A percentile compares a stretch with the other conserved stretches of the same genome.
These are phyloP conservation scores for Syncephalis fuscata DNA, from an alignment of 371 early-diverging fungal species.

Conservation along the genomic window DNA sequence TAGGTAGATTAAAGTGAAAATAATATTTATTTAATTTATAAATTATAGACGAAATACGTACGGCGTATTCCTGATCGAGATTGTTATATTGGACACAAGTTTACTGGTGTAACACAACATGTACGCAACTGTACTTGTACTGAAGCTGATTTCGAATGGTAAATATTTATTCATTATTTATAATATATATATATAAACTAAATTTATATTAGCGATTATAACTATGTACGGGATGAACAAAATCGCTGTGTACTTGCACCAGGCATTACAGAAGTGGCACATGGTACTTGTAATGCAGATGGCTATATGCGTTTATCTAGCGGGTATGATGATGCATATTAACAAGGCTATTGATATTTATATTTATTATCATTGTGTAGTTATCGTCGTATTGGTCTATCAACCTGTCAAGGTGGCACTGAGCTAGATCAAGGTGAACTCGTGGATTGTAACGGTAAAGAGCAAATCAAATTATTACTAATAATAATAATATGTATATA, in stretches of 20 bases:
- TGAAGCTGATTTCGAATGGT: constrained; percentile 70
- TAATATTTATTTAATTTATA: not conserved
- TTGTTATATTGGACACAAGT: constrained; percentile 65
- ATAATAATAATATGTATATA: no score
- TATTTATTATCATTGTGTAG: no score
- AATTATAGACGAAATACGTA: constrained; percentile 36
- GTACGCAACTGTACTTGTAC: constrained; percentile 59
- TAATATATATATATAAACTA: not conserved
- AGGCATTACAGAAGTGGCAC: constrained; percentile 14
- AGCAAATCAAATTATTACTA: no score
- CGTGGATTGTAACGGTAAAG: no score
- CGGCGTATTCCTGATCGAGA: constrained; percentile 53
- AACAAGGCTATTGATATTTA: no score
- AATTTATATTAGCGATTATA: constrained; percentile 38
- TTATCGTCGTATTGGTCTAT: no score
- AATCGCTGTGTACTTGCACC: constrained; percentile 44
- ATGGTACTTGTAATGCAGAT: no score
- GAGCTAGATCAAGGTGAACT: no score
- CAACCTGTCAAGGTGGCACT: no score
- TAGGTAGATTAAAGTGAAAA: not conserved
- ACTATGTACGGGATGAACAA: constrained; percentile 39
- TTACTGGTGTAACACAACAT: constrained; percentile 33
- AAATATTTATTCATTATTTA: constrained; percentile 1
- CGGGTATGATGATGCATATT: no score
- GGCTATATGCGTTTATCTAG: no score